Base-by-base conservation (phyloP, 2,329 filamentous ascomycete genomes). In the Nigrograna mackinnonii region DNA sequence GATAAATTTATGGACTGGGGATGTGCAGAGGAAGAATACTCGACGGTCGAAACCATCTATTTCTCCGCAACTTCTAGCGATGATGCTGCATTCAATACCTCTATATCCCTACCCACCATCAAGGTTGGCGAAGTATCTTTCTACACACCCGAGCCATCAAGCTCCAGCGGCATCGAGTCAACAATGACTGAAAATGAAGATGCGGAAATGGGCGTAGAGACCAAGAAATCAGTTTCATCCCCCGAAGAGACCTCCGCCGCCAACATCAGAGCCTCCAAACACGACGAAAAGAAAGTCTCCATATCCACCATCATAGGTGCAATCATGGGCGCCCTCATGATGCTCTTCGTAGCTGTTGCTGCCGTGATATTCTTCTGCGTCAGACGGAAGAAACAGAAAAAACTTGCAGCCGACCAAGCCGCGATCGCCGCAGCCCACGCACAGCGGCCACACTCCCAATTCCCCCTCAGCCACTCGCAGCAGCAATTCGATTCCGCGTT, bases 1-100 rank as follows among this genome's bases (percentile, higher is more conserved):
- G 49, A 57, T 20, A 38, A 47, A 0, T 32, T 60, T 2, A 34
- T 41, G 21, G 58, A 60, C 24, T 62, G 55, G 24, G 60, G 57
- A 7, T 64, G 59, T 33, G 48, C 45, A 2, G 35, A 30, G 16
- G 44, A 47, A 12, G 43, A 41, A 3, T 37, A 34, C 12, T 46
- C 39, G 13, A 44, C 40, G 2, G 35, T 51, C n/a, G 47, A 52
- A 18, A 62, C 55, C 2, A 39, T 62, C 4, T 36, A 48, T 16
- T 43, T 49, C 19, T 41, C 37, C 11, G 51, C 49, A 1, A 54
- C 39, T 2, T n/a, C n/a, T n/a, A 53, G 61, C 37, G n/a, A 17
- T 5, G 4, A 19, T 14, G 22, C 21, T 14, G 46, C 11, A 32
- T 32, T n/a, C n/a, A 51, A 43, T 4, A 55, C 54, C 4, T 54